Evolutionary conservation across 331 rosid genomes (phyloP).

Genomic region (Telfairia occidentalis): DNA sequence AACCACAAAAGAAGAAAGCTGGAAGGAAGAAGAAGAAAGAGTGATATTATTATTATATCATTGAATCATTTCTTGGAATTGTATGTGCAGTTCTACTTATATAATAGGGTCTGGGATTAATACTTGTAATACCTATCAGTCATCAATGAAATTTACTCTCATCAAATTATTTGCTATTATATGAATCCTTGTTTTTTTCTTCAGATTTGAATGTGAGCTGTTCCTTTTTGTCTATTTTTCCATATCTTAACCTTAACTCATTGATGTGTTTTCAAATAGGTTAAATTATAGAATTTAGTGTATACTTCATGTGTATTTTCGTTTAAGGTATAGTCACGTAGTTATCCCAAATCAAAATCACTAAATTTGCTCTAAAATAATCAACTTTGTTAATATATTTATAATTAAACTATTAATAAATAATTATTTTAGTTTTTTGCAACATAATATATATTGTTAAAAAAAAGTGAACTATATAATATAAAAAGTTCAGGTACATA

Average conservation of each 20-base stretch:
- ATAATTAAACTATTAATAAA: no score
- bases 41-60: background rate
- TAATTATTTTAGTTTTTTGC: no score
- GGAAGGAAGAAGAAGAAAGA: constrained; percentile 12
- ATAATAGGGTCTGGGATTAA: background rate
- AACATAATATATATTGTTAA: no score
- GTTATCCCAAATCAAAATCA: no score
- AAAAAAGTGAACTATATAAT: no score
- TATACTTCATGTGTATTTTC: no score
- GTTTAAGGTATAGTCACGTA: no score
- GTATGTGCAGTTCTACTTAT: constrained; percentile 10
- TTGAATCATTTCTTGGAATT: constrained; percentile 8
- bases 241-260: no score
- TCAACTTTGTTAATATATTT: no score
- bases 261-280: background rate
- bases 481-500: no score
- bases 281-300: background rate
- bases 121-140: constrained; percentile 4
- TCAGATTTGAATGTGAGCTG: background rate
- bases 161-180: background rate
- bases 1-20: constrained; percentile 12
- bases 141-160: constrained; percentile 14
- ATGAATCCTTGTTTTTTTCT: background rate
- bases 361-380: no score
- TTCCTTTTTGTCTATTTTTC: background rate